These are phyloP conservation scores for Penicillium sp. DNA, from an alignment of 2,329 filamentous ascomycete genomes.

Conservation along the genomic window DNA sequence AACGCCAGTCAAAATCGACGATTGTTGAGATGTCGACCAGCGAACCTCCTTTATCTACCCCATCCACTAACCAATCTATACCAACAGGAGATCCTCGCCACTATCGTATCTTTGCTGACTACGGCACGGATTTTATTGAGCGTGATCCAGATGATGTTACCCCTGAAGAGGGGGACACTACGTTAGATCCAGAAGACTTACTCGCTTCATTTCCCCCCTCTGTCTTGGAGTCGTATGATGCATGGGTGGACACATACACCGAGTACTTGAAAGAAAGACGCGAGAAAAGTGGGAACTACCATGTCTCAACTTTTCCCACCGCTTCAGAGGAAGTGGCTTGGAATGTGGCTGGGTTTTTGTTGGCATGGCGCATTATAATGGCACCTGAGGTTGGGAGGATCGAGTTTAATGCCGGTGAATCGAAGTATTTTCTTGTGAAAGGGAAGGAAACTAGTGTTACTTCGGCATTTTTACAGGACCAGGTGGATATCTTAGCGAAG, in stretches of 20 bases:
- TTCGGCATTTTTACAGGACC: constrained; percentile 5
- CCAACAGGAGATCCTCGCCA: constrained; percentile 1
- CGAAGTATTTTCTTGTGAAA: constrained; percentile 2
- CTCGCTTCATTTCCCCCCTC: constrained; percentile 10
- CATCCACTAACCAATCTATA: not conserved
- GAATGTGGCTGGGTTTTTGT: constrained; percentile 21
- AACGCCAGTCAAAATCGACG: not conserved
- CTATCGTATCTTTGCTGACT: constrained; percentile 22
- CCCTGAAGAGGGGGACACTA: constrained; percentile 2
- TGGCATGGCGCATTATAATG: constrained; percentile 23
- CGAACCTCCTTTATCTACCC: not conserved
- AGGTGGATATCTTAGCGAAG: constrained; percentile 1
- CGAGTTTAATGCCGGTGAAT: constrained; percentile 1
- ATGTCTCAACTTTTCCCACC: constrained; percentile 9
- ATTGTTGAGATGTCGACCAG: constrained; percentile 4
- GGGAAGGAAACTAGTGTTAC: constrained; percentile 6
- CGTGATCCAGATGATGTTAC: constrained; percentile 8
- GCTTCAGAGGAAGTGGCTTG: constrained; percentile 17
- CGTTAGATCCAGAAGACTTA: not conserved
- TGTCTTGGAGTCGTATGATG: constrained; percentile 13
- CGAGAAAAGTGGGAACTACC: constrained; percentile 7
- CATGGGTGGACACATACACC: constrained; percentile 18
- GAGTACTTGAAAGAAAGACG: constrained; percentile 8
- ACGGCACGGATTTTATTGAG: constrained; percentile 19
- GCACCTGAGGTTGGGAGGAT: constrained; percentile 9